Conservation (phyloP, 2,329 filamentous ascomycete species). For the Juglanconis sp. region DNA sequence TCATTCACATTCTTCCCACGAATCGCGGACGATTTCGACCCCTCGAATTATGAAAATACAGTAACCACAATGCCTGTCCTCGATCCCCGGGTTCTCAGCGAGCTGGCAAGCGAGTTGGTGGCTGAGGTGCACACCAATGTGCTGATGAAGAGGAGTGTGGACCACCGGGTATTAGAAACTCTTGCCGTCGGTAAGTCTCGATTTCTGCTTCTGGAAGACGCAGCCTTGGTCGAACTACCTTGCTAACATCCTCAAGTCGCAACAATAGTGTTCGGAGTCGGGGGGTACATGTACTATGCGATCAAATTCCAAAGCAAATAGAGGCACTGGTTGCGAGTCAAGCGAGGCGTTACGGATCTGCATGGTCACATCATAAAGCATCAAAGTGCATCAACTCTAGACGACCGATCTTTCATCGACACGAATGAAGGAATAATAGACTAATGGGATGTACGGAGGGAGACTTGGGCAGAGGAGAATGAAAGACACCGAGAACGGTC, state of each 20-base stretch:
- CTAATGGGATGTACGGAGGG: too few relatives aligned
- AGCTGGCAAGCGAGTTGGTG: constrained; percentile 13
- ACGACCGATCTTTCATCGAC: not conserved
- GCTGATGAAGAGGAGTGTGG: constrained; percentile 8
- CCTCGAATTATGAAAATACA: not conserved
- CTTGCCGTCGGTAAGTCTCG: constrained; percentile 10
- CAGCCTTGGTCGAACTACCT: too few relatives aligned
- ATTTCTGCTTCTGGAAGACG: too few relatives aligned
- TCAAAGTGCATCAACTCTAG: not conserved
- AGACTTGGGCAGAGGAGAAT: too few relatives aligned
- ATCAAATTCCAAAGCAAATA: constrained; percentile 16
- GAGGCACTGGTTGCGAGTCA: not conserved
- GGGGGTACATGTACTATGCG: constrained; percentile 18
- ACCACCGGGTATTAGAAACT: constrained; percentile 8
- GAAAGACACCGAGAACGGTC: not conserved
- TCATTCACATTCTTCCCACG: not conserved
- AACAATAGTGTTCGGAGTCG: constrained; percentile 14
- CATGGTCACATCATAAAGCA: too few relatives aligned
- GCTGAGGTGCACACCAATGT: constrained; percentile 12
- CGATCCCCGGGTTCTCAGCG: constrained; percentile 10
- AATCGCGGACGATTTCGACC: not conserved
- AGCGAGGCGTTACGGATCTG: not conserved
- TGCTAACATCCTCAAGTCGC: not conserved
- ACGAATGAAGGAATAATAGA: too few relatives aligned
- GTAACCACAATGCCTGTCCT: constrained; percentile 13